Conservation (phyloP, 345 rosid species). For the Tarenaya hassleriana region DNA sequence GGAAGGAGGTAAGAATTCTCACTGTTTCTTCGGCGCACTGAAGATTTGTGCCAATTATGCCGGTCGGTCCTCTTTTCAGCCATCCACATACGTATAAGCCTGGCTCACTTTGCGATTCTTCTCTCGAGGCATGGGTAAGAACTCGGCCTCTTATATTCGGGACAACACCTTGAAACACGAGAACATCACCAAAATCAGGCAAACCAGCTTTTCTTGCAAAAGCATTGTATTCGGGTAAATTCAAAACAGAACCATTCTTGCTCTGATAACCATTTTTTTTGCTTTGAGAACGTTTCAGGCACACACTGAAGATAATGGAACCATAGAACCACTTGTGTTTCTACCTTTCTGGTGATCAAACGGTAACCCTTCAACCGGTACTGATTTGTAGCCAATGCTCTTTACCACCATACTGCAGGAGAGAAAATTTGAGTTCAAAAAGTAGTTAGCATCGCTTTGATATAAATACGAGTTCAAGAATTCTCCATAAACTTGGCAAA, state of each 20-base stretch:
- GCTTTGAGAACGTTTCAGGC: not conserved
- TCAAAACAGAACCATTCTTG: not conserved
- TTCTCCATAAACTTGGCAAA: not conserved
- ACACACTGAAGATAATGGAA: not conserved
- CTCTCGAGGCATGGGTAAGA: slow-evolving; percentile 37
- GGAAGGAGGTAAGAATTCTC: slow-evolving; percentile 26
- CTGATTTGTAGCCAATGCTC: slow-evolving; percentile 93
- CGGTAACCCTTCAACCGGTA: slow-evolving; percentile 61
- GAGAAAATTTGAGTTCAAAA: slow-evolving; percentile 4
- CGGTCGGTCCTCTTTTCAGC: slow-evolving; percentile 93
- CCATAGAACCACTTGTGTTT: not conserved
- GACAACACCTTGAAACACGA: slow-evolving; percentile 54
- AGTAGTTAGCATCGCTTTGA: not conserved
- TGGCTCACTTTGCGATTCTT: slow-evolving; percentile 33
- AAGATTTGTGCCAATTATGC: slow-evolving; percentile 83
- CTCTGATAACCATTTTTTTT: not conserved
- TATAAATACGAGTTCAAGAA: not conserved
- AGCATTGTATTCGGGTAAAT: not conserved
- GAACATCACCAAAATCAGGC: slow-evolving; percentile 1
- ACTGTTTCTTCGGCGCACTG: slow-evolving; percentile 92
- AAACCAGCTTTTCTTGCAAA: not conserved
- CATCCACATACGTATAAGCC: slow-evolving; percentile 96
- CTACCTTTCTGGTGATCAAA: slow-evolving; percentile 76
- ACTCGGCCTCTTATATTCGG: slow-evolving; percentile 71
- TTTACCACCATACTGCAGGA: slow-evolving; percentile 67